phyloP scores from a whole-genome alignment of 495 filamentous ascomycete genomes.

The Friedmanniomyces simplex region DNA sequence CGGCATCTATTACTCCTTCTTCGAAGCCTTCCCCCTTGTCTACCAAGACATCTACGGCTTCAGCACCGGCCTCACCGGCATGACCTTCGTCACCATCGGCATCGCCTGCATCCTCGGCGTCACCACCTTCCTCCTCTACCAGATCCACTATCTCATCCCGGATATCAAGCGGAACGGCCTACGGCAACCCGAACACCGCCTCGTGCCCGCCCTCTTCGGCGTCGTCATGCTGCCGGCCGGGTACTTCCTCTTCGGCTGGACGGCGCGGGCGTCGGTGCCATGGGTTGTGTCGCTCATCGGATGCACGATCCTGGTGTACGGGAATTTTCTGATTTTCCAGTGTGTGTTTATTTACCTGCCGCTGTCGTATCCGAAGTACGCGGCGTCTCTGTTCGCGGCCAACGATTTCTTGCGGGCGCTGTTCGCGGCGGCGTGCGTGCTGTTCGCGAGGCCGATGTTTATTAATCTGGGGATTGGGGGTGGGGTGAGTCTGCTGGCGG shows the following conservation, averaged over 20 bases:
- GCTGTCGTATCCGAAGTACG: slow-evolving; percentile 49
- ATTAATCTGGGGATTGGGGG: slow-evolving; percentile 42
- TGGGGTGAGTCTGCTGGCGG: slow-evolving; percentile 44
- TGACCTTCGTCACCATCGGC: slow-evolving; percentile 53
- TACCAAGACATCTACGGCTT: slow-evolving; percentile 50
- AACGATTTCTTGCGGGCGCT: slow-evolving; percentile 48
- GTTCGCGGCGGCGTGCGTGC: slow-evolving; percentile 43
- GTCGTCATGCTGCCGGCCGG: slow-evolving; percentile 44
- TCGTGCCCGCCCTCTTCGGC: slow-evolving; percentile 43
- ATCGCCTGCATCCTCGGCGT: slow-evolving; percentile 46
- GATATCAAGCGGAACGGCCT: slow-evolving; percentile 38
- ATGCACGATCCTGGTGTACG: slow-evolving; percentile 39
- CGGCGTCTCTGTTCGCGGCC: slow-evolving; percentile 47
- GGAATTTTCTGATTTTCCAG: slow-evolving; percentile 23
- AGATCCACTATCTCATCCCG: slow-evolving; percentile 40
- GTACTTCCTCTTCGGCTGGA: slow-evolving; percentile 48
- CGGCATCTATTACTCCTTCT: slow-evolving; percentile 57
- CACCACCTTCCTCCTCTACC: slow-evolving; percentile 39
- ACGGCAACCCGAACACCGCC: slow-evolving; percentile 37
- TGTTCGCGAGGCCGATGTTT: slow-evolving; percentile 47
- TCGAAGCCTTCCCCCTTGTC: slow-evolving; percentile 60
- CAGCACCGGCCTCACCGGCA: slow-evolving; percentile 46
- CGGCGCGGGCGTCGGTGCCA: slow-evolving; percentile 40
- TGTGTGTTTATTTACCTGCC: slow-evolving; percentile 49
- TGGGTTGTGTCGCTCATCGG: slow-evolving; percentile 51